These are phyloP conservation scores for Dioszegia hungarica DNA, from an alignment of 768 basidiomycete species.

Conservation along the genomic window DNA sequence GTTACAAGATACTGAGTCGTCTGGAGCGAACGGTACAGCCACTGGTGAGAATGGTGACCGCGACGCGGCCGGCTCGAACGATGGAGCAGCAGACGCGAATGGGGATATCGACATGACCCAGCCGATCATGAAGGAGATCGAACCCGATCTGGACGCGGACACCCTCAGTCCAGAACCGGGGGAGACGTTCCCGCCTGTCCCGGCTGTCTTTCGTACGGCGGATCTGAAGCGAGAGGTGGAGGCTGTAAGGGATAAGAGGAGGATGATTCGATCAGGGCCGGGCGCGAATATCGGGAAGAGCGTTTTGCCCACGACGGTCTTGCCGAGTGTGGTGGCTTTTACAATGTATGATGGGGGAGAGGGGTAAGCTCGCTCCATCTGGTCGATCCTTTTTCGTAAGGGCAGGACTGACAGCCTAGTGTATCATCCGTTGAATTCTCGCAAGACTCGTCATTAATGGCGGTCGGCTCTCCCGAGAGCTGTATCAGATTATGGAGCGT, in stretches of 20 bases:
- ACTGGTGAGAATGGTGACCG: not conserved
- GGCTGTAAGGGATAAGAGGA: constrained; percentile 79
- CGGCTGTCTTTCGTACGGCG: constrained; percentile 71
- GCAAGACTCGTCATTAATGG: constrained; percentile 82
- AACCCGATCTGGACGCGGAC: constrained; percentile 18
- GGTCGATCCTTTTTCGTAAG: not conserved
- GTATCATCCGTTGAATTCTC: constrained; percentile 84
- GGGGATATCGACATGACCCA: constrained; percentile 1
- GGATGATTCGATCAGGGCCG: constrained; percentile 85
- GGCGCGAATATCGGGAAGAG: constrained; percentile 40
- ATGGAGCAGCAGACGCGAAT: constrained; percentile 48
- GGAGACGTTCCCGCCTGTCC: constrained; percentile 59
- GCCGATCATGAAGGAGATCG: constrained; percentile 18
- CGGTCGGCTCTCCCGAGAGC: constrained; percentile 91
- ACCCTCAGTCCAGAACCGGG: constrained; percentile 31
- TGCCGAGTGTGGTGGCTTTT: constrained; percentile 88
- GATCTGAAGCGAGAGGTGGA: constrained; percentile 91
- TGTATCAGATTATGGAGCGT: constrained; percentile 91
- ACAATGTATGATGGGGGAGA: constrained; percentile 93
- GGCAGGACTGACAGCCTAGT: constrained; percentile 51
- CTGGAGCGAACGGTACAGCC: constrained; percentile 1
- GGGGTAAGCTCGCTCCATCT: constrained; percentile 58
- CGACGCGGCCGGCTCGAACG: constrained; percentile 54
- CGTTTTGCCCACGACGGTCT: constrained; percentile 5
- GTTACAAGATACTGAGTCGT: constrained; percentile 62